phyloP scores from a whole-genome alignment of 75 land plant species.

The Adiantum capillusveneris region DNA sequence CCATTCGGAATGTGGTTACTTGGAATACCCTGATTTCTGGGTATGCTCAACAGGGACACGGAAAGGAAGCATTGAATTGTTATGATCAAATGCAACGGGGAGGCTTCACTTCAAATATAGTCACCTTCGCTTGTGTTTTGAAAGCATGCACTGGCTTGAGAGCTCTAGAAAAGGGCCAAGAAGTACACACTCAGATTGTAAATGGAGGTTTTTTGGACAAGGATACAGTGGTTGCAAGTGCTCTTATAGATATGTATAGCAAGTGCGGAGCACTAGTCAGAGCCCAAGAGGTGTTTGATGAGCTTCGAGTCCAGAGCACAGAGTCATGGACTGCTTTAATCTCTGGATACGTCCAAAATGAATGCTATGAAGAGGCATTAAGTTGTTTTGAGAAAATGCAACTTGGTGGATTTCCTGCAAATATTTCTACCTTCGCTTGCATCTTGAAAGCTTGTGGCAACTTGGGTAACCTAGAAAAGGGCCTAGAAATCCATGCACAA shows the following conservation, averaged over 20 bases:
- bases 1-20: neutral
- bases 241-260: constrained; percentile 7
- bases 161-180: constrained; percentile 9
- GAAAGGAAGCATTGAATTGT: constrained; percentile 7
- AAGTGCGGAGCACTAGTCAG: constrained; percentile 15
- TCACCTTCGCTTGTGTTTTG: constrained; percentile 10
- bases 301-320: constrained; percentile 4
- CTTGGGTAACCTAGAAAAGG: constrained; percentile 7
- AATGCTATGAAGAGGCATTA: constrained; percentile 11
- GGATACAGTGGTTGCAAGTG: neutral
- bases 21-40: constrained; percentile 7
- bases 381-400: constrained; percentile 23
- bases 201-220: constrained; percentile 4
- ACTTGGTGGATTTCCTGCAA: constrained; percentile 12
- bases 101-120: constrained; percentile 1
- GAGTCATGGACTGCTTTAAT: constrained; percentile 13
- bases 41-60: neutral
- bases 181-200: constrained; percentile 3
- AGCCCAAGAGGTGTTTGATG: constrained; percentile 9
- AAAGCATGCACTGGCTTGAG: constrained; percentile 9
- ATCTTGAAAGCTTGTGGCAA: constrained; percentile 9
- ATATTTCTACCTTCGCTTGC: constrained; percentile 15
- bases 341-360: constrained; percentile 7
- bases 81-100: constrained; percentile 8
- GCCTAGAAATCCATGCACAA: constrained; percentile 10